Evolutionary conservation across 352 stramenopile genomes (phyloP), one percentile per base, ranked within the genome.

Genomic region (Aphanomyces cochlioides): DNA sequence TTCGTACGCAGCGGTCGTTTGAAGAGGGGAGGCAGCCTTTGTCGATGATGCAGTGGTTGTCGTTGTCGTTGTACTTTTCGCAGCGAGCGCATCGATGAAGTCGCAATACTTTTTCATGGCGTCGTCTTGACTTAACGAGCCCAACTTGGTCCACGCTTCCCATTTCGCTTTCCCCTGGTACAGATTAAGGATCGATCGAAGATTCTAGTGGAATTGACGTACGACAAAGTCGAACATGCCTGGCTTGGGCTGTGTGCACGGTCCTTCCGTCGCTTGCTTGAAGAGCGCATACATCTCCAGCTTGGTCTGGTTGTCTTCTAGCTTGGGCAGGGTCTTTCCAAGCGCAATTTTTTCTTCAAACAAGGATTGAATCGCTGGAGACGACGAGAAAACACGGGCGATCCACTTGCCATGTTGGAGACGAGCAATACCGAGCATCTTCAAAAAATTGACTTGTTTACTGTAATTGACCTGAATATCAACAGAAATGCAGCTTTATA

Each of bases 161-260:
- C 87, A 93, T 72, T 93, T 94, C 50, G 87, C 87, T 21, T 84
- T 84, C 60, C 79, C 79, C 73, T 79, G 69, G 12, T 36, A 10
- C 43, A 50, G 54, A 12, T 17, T 4, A 74, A 67, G 21, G 15
- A 72, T 12, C 38, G 72, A 12, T 15, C 57, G 17, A 54, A 1
- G 1, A 36, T 5, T 7, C 4, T 7, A 43, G 19, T 17, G 12
- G 7, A 67, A 19, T 10, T 56, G 36, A 56, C 77, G 69, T 13
- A 81, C 80, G n/a, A 94, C 84, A 75, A 92, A 91, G 76, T 94
- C 85, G 67, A 94, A 78, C 79, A 93, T 89, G 17, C 84, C 82
- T 0, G 87, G 87, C 50, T 83, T 81, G n/a, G 73, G 47, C 10
- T 83, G 84, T n/a, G 77, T 77, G 76, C 87, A 89, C 60, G 80